A percentile compares a stretch with the other conserved stretches of the same genome.
These are phyloP conservation scores for Septoria linicola DNA, from an alignment of 2,329 filamentous ascomycete species.

Conservation along the genomic window DNA sequence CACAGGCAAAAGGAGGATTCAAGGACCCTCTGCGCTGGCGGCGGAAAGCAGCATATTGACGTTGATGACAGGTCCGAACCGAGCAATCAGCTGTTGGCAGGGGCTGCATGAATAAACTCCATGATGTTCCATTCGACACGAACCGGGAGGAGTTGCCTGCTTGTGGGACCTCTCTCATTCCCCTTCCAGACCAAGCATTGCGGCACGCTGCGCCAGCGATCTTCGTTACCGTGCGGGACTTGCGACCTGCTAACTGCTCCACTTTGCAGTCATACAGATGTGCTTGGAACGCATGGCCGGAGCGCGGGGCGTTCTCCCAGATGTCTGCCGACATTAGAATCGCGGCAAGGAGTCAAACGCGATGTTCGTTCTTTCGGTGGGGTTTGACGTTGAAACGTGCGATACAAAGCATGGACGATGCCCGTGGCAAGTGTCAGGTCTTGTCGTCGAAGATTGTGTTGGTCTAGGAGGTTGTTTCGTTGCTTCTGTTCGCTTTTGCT, in stretches of 20 bases:
- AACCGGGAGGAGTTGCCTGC: conserved; percentile 18
- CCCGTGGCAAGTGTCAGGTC: conserved; percentile 14
- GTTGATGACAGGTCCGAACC: conserved; percentile 25
- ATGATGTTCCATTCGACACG: conserved; percentile 14
- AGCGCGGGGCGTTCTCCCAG: conserved; percentile 20
- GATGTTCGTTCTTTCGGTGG: conserved; percentile 17
- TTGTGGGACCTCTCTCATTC: conserved; percentile 1
- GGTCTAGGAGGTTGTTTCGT: conserved; percentile 23
- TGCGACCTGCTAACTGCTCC: conserved; percentile 18
- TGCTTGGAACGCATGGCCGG: conserved; percentile 23
- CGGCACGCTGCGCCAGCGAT: conserved; percentile 20
- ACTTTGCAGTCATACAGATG: conserved; percentile 21
- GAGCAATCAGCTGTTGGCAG: conserved; percentile 20
- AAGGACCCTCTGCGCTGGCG: conserved; percentile 16
- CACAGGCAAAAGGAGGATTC: neutral
- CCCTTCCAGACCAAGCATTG: conserved; percentile 9
- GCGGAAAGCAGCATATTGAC: conserved; percentile 19
- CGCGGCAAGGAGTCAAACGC: conserved; percentile 26
- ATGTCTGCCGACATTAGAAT: conserved; percentile 22
- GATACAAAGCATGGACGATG: conserved; percentile 21
- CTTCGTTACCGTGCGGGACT: conserved; percentile 22
- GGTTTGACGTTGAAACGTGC: conserved; percentile 23
- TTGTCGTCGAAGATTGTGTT: conserved; percentile 15
- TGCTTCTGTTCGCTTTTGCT: conserved; percentile 23
- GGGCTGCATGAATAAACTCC: conserved; percentile 20